Percentiles rank a stretch among this genome's conserved stretches.
Evolutionary conservation across 2,329 filamentous ascomycete genomes (phyloP).

Genomic region (Calonectria naviculata): DNA sequence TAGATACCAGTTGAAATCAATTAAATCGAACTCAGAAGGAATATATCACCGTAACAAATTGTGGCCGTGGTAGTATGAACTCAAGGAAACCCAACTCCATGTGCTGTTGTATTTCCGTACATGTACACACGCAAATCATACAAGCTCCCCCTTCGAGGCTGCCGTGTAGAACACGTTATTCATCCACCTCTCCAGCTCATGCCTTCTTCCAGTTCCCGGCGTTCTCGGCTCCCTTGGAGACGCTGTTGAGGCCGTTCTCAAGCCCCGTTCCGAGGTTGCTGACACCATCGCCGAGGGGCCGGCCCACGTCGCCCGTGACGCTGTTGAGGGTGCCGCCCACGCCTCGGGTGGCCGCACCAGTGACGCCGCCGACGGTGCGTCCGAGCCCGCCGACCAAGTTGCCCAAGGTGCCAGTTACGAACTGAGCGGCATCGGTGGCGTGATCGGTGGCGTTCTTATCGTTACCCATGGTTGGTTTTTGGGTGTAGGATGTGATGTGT

Average conservation of each 20-base stretch:
- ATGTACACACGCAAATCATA: not conserved
- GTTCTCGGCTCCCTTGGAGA: slow-evolving; percentile 66
- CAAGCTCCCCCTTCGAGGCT: not conserved
- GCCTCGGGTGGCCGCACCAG: slow-evolving; percentile 65
- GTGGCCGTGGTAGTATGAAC: not conserved
- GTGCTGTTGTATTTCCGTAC: not conserved
- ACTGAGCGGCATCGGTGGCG: slow-evolving; percentile 49
- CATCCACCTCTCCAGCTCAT: slow-evolving; percentile 15
- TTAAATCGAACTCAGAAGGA: not conserved
- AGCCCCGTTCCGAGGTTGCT: slow-evolving; percentile 64
- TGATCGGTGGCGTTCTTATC: slow-evolving; percentile 41
- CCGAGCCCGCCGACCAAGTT: slow-evolving; percentile 54
- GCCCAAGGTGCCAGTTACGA: slow-evolving; percentile 53
- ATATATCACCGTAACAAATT: not conserved
- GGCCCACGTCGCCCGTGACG: slow-evolving; percentile 64
- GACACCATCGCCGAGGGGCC: slow-evolving; percentile 66
- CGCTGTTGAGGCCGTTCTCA: slow-evolving; percentile 59
- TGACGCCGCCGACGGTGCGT: slow-evolving; percentile 54
- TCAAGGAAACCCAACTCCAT: not conserved
- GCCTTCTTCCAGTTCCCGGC: slow-evolving; percentile 67
- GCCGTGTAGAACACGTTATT: not conserved
- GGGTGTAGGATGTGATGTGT: not conserved
- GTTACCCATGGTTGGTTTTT: slow-evolving; percentile 33
- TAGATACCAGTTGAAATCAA: not conserved
- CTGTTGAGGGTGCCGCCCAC: slow-evolving; percentile 66